Percentiles rank a stretch among this genome's conserved stretches.
phyloP scores from a whole-genome alignment of 2,329 filamentous ascomycete species.

The Aspergillus sp. region DNA sequence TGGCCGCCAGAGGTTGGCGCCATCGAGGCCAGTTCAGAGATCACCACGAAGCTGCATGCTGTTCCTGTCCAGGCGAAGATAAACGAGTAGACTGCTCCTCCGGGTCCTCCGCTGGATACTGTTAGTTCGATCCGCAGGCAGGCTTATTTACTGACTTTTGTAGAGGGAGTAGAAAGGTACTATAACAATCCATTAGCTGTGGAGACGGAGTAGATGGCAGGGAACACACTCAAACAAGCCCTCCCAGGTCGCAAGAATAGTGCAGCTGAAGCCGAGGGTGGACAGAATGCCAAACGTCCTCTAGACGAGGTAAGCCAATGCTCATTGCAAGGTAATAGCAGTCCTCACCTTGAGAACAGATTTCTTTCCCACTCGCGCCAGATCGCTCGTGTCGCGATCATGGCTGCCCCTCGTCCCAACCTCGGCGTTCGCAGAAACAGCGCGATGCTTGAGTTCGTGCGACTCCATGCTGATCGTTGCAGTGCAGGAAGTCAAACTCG shows the following conservation, averaged over 20 bases:
- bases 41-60: background rate
- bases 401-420: background rate
- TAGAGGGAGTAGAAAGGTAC: background rate
- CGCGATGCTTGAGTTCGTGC: background rate
- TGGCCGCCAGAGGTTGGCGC: slow-evolving; percentile 34
- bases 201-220: background rate
- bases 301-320: background rate
- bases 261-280: background rate
- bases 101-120: background rate
- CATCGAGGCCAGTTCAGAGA: background rate
- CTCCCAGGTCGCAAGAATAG: background rate
- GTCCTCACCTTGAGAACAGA: background rate
- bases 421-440: background rate
- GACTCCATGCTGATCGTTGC: background rate
- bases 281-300: background rate
- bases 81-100: background rate
- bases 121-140: background rate
- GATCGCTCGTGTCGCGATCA: background rate
- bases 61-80: background rate
- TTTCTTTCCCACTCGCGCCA: background rate
- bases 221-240: background rate
- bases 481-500: background rate
- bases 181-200: background rate
- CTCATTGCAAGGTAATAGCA: too few relatives aligned
- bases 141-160: background rate